Evolutionary conservation across 2,329 filamentous ascomycete species (phyloP), one percentile per base, ranked within the genome.

Genomic region (Neurospora crassa): DNA sequence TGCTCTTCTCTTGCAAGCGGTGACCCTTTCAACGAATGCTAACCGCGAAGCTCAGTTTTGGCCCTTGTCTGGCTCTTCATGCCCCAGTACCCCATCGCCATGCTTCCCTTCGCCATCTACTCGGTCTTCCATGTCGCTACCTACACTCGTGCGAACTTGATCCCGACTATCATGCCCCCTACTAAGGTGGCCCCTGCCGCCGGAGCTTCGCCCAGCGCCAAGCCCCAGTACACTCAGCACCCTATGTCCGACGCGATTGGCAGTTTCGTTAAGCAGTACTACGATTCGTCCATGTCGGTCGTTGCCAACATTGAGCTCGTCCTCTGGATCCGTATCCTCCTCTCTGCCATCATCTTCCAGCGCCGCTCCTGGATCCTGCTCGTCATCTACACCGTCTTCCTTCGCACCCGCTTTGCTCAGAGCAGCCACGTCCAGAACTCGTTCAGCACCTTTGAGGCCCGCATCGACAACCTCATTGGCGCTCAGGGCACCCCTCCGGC

Each of bases 51-150:
- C 20, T 69, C 78, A 97, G 94, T 89, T 77, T 94, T 98, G 92
- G 94, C 94, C 71, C 87, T 98, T 74, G 89, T 98, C 78, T 99
- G 96, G 96, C 92, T 99, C 77, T 91, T 95, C 82, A 90, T 91
- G 73, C 92, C 92, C 77, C 94, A 97, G 84, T 91, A 96, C 78
- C 90, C 93, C 45, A 87, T 97, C 77, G 96, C 96, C 71, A 88
- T 99, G 78, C 89, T 97, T 71, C 96, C 96, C 40, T 99, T 97
- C 84, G 91, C 90, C 77, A 93, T 99, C 82, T 99, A 98, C 88
- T 98, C 95, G 72, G 83, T 98, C 82, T 99, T 99, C 90, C 96
- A 99, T 84, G 94, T 98, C 76, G 93, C 94, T 73, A 98, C 96
- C 75, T 99, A 99, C 84, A 92, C 92, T 75, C 94, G 96, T 81